A percentile compares a stretch with the other conserved stretches of the same genome.
phyloP scores from a whole-genome alignment of 2,329 filamentous ascomycete genomes.

The Trematosphaeria pertusa region DNA sequence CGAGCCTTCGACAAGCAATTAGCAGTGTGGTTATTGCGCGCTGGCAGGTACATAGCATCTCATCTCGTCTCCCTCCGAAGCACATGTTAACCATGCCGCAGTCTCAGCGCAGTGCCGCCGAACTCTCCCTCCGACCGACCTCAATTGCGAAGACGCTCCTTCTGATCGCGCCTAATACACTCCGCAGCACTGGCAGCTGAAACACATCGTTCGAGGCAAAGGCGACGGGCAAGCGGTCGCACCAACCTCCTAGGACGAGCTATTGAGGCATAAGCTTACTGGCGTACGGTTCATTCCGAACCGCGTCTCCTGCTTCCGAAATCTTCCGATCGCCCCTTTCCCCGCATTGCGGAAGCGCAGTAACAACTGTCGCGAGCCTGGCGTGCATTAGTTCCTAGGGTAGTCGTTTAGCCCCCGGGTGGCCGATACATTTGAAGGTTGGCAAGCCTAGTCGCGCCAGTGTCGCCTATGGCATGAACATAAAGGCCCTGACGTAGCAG shows the following conservation, averaged over 20 bases:
- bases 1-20: constrained; percentile 14
- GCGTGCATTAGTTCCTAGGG: constrained; percentile 16
- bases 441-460: constrained; percentile 2
- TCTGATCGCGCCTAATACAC: neutral
- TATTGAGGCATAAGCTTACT: too few relatives aligned
- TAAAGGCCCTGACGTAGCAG: constrained; percentile 8
- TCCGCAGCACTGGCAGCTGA: too few relatives aligned
- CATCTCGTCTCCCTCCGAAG: neutral
- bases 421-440: neutral
- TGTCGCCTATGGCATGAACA: constrained; percentile 21
- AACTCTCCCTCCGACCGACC: neutral
- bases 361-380: constrained; percentile 2
- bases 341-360: constrained; percentile 18
- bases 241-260: too few relatives aligned
- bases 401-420: neutral
- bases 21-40: constrained; percentile 15
- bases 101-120: neutral
- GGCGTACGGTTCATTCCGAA: too few relatives aligned
- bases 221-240: too few relatives aligned
- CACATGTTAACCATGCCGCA: neutral
- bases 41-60: constrained; percentile 12
- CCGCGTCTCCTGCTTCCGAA: too few relatives aligned
- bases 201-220: too few relatives aligned
- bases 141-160: neutral
- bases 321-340: constrained; percentile 23